These are phyloP conservation scores for Eutrema salsugineum DNA, from an alignment of 441 rosid genomes.

Conservation along the genomic window DNA sequence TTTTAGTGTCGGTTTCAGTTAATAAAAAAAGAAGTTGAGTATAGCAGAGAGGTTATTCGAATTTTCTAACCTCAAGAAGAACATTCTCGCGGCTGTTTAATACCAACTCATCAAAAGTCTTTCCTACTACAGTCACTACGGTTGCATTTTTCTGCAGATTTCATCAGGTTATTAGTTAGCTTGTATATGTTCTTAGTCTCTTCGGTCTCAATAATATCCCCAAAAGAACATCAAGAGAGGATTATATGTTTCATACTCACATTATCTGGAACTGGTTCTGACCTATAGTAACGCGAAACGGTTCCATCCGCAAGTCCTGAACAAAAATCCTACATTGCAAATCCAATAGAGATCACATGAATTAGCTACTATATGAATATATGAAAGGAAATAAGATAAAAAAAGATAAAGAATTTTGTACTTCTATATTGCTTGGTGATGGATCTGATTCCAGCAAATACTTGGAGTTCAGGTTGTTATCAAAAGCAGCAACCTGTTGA, in stretches of 20 bases:
- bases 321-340: slow-evolving; percentile 57
- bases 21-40: background rate
- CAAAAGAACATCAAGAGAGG: background rate
- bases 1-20: background rate
- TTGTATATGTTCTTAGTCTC: background rate
- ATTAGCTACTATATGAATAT: background rate
- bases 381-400: background rate
- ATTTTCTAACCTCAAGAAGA: slow-evolving; percentile 69
- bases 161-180: background rate
- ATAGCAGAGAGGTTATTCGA: background rate
- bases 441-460: slow-evolving; percentile 65
- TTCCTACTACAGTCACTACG: slow-evolving; percentile 60
- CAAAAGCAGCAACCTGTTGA: slow-evolving; percentile 75
- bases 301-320: slow-evolving; percentile 50
- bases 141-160: slow-evolving; percentile 51
- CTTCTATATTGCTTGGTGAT: slow-evolving; percentile 67
- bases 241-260: slow-evolving; percentile 39
- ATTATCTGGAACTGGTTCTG: slow-evolving; percentile 71
- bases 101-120: slow-evolving; percentile 70
- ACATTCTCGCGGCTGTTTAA: slow-evolving; percentile 60
- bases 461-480: slow-evolving; percentile 57
- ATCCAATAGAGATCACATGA: background rate
- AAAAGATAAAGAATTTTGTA: slow-evolving; percentile 12
- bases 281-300: slow-evolving; percentile 57
- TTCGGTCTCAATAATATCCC: background rate